These are phyloP conservation scores for Astragalus membranaceus DNA, from an alignment of 306 rosid genomes.

Conservation along the genomic window DNA sequence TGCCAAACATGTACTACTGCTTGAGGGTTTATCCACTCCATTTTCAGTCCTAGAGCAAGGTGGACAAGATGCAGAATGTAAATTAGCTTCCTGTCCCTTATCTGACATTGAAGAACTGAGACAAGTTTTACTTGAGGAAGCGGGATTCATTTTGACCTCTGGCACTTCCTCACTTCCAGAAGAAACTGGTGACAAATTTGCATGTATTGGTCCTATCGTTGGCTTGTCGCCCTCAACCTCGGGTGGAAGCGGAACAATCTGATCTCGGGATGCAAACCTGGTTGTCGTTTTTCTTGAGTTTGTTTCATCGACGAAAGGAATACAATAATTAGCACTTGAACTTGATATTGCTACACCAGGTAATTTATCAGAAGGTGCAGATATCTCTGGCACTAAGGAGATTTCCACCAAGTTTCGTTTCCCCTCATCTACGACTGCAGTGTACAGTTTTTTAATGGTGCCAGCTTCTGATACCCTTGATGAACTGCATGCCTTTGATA, in stretches of 20 bases:
- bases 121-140: slow-evolving; percentile 35
- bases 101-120: slow-evolving; percentile 26
- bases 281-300: slow-evolving; percentile 23
- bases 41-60: slow-evolving; percentile 36
- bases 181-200: slow-evolving; percentile 27
- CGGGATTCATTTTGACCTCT: slow-evolving; percentile 29
- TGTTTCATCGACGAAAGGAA: slow-evolving; percentile 22
- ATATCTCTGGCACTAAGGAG: slow-evolving; percentile 67
- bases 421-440: slow-evolving; percentile 68
- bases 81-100: slow-evolving; percentile 34
- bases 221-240: slow-evolving; percentile 34
- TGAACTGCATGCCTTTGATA: slow-evolving; percentile 62
- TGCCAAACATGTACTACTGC: slow-evolving; percentile 45
- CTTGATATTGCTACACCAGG: slow-evolving; percentile 26
- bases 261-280: slow-evolving; percentile 40
- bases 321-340: slow-evolving; percentile 29
- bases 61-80: slow-evolving; percentile 36
- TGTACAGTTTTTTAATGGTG: slow-evolving; percentile 67
- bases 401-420: slow-evolving; percentile 66
- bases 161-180: slow-evolving; percentile 29
- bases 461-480: slow-evolving; percentile 89
- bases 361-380: slow-evolving; percentile 39
- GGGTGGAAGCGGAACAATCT: slow-evolving; percentile 36
- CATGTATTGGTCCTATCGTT: slow-evolving; percentile 18
- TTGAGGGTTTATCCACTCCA: slow-evolving; percentile 49